These are phyloP conservation scores for Cutaneotrichosporon sp. DNA, from an alignment of 1,284 basidiomycete genomes.

Conservation along the genomic window DNA sequence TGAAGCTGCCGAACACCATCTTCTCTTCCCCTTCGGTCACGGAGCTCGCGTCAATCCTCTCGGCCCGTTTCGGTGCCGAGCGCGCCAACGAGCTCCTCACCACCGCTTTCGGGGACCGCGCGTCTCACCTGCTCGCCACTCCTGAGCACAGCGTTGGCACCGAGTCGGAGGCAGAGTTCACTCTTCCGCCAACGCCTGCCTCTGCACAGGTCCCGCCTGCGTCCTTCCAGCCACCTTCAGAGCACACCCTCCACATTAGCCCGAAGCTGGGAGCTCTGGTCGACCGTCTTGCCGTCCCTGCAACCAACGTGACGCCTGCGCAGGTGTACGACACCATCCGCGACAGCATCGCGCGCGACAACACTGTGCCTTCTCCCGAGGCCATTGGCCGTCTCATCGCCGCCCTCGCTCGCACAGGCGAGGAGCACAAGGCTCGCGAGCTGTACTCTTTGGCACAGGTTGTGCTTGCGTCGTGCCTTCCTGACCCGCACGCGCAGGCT, in stretches of 20 bases:
- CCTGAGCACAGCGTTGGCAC: constrained; percentile 11
- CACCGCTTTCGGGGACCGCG: constrained; percentile 23
- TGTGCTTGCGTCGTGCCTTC: constrained; percentile 51
- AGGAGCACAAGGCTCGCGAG: constrained; percentile 60
- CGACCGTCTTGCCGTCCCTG: constrained; percentile 8
- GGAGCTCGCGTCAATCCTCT: constrained; percentile 15
- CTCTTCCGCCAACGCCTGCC: constrained; percentile 11
- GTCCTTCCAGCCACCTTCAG: constrained; percentile 10
- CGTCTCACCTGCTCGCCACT: constrained; percentile 19
- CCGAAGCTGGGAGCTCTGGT: constrained; percentile 20
- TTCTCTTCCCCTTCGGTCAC: constrained; percentile 43
- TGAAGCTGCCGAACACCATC: constrained; percentile 43
- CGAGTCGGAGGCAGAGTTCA: constrained; percentile 12
- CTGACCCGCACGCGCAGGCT: constrained; percentile 40
- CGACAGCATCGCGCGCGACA: constrained; percentile 15
- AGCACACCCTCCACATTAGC: constrained; percentile 17
- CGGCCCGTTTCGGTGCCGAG: constrained; percentile 39
- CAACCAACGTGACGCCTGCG: constrained; percentile 7
- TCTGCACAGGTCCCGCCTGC: constrained; percentile 7
- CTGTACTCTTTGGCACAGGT: constrained; percentile 68
- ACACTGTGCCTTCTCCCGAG: constrained; percentile 25
- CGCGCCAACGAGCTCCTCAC: constrained; percentile 22
- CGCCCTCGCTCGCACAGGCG: constrained; percentile 60
- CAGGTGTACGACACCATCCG: constrained; percentile 14
- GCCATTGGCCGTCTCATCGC: constrained; percentile 63